Conservation (phyloP, 306 rosid species). For the cucumber (Cucumis sativus) region DNA sequence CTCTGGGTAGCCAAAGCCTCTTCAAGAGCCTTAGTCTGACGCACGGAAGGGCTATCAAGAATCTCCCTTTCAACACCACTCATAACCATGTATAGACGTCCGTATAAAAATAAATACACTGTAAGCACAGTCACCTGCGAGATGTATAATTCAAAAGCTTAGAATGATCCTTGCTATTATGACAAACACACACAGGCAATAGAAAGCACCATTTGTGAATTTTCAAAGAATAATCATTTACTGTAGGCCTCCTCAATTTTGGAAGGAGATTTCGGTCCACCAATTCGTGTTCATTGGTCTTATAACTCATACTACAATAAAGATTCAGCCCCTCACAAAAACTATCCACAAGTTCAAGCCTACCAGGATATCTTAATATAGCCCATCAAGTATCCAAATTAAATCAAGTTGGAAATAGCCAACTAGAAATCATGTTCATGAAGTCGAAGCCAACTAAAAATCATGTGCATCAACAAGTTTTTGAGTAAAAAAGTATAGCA, state of each 20-base stretch:
- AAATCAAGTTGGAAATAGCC: background rate
- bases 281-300: background rate
- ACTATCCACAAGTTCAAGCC: background rate
- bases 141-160: background rate
- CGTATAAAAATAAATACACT: slow-evolving; percentile 77
- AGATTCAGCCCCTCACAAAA: background rate
- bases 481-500: background rate
- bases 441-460: background rate
- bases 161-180: background rate
- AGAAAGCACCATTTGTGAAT: background rate
- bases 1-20: slow-evolving; percentile 86
- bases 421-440: background rate
- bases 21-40: slow-evolving; percentile 66
- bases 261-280: background rate
- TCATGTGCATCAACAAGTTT: background rate
- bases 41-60: slow-evolving; percentile 42
- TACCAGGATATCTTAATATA: slow-evolving; percentile 1
- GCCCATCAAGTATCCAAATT: background rate
- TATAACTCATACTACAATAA: background rate
- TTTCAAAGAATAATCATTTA: background rate
- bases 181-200: background rate
- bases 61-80: slow-evolving; percentile 85
- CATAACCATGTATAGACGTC: slow-evolving; percentile 88
- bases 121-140: slow-evolving; percentile 76
- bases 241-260: background rate